These are phyloP conservation scores for Daldinia bambusicola DNA, from an alignment of 495 filamentous ascomycete genomes.

Conservation along the genomic window DNA sequence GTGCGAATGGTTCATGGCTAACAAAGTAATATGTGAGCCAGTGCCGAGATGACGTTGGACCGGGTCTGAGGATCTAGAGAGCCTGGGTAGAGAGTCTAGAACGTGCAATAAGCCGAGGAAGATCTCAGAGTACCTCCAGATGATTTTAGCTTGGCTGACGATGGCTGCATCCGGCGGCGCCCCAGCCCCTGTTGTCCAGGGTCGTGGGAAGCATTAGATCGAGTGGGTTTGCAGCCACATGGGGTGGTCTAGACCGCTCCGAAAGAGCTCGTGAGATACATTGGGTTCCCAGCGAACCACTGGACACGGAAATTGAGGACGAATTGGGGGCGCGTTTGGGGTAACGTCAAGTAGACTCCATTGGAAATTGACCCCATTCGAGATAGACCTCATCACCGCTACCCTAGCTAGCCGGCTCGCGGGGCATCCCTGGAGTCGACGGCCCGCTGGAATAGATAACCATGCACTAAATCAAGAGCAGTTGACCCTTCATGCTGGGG, in stretches of 20 bases:
- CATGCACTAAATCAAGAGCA: conserved; percentile 24
- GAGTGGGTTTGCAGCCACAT: conserved; percentile 30
- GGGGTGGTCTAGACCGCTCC: conserved; percentile 41
- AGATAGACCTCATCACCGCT: conserved; percentile 15
- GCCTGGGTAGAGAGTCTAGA: conserved; percentile 39
- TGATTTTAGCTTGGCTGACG: conserved; percentile 38
- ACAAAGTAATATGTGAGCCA: conserved; percentile 22
- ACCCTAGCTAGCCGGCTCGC: conserved; percentile 1
- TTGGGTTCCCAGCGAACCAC: conserved; percentile 37
- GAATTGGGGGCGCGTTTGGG: conserved; percentile 26
- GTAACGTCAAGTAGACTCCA: conserved; percentile 14
- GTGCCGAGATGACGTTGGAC: conserved; percentile 30
- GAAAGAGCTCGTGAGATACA: conserved; percentile 39
- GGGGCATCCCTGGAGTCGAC: conserved; percentile 18
- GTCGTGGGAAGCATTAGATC: conserved; percentile 16
- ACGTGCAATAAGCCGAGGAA: conserved; percentile 30
- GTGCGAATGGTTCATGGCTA: conserved; percentile 16
- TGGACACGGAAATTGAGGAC: conserved; percentile 28
- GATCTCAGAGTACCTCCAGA: conserved; percentile 15
- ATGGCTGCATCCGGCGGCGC: conserved; percentile 28
- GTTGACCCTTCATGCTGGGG: conserved; percentile 16
- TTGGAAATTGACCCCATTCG: conserved; percentile 6
- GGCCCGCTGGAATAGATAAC: conserved; percentile 10
- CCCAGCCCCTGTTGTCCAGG: conserved; percentile 18
- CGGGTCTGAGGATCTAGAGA: conserved; percentile 16